Conservation (phyloP, 192 early-diverging fungal species). For the Coemansia sp. region DNA sequence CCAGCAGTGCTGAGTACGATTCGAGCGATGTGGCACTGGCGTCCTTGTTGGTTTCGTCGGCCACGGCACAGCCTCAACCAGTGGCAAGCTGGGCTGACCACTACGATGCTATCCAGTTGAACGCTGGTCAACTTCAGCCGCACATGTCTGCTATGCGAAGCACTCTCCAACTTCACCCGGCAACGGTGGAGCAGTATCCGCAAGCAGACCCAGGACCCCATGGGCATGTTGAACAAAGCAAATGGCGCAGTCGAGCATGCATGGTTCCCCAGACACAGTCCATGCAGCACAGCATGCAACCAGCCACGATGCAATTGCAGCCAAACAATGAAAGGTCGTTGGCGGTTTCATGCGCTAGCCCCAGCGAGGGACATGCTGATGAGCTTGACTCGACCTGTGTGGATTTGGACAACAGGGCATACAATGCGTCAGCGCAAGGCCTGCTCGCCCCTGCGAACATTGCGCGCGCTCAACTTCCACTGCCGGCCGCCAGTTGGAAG, state of each 20-base stretch:
- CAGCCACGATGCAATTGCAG: background rate
- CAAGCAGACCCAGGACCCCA: background rate
- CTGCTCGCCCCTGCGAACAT: background rate
- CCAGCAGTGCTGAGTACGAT: background rate
- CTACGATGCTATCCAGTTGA: background rate
- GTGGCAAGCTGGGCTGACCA: background rate
- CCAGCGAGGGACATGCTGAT: conserved; percentile 7
- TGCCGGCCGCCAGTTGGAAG: background rate
- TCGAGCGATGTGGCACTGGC: conserved; percentile 8
- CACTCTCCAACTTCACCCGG: conserved; percentile 17
- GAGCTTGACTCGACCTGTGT: conserved; percentile 38
- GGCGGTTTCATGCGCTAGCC: background rate
- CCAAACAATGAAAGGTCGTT: background rate
- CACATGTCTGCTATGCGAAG: conserved; percentile 29
- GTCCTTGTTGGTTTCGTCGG: background rate
- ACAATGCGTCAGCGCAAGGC: background rate
- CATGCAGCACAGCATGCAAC: background rate
- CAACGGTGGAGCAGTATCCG: background rate
- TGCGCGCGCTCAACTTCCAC: background rate
- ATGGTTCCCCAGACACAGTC: background rate
- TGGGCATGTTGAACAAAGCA: background rate
- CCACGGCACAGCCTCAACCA: background rate
- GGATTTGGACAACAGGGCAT: conserved; percentile 16
- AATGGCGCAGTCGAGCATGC: background rate
- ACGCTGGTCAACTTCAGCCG: background rate